Base-by-base conservation (phyloP, 805 yeast genomes). In the Grigorovia transvaalensis region DNA sequence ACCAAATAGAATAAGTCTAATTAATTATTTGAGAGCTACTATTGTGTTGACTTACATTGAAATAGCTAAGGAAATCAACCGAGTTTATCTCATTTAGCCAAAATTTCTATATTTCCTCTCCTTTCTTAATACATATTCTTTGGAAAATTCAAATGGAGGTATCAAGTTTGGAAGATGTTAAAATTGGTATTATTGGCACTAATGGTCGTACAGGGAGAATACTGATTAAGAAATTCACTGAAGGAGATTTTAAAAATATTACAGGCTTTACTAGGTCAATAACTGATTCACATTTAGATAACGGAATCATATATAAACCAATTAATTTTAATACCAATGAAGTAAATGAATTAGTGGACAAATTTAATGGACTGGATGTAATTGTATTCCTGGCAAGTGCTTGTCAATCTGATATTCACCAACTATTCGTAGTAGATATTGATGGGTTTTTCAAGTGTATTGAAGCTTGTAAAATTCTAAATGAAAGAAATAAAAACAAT, bases 331-430 rank as follows among this genome's bases (percentile, higher is more conserved):
- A 44, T 13, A 19, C 45, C 11, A 19, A 15, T 9, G 9, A 19
- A 7, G 51, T 49, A 6, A 12, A 15, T 17, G 47, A 46, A 20
- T 27, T 50, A 35, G 63, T 71, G 0, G 54, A 61, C 1, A 65
- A 63, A 1, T 59, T 80, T 42, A 61, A 66, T 45, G 81, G 79
- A 3, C 72, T 70, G 43, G 79, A 78, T 57, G 79, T 79, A 9
- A 78, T 81, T 7, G 77, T 81, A 0, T 79, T 80, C 68, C 66
- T 76, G 30, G 85, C 84, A 0, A 85, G 85, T 6, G 78, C 84
- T 2, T 82, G 78, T 15, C 85, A 84, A 1, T 75, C 74, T 46
- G 77, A 77, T 15, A 58, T 74, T 8, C 72, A 66, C 18, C 56
- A 67, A 44, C 71, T 76, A 2, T 68, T 79, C 49, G 68, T 72